Percentiles rank a stretch among this genome's conserved stretches.
Conservation (phyloP, 495 filamentous ascomycete genomes). For the Paragyromitra xinjiangensis region DNA sequence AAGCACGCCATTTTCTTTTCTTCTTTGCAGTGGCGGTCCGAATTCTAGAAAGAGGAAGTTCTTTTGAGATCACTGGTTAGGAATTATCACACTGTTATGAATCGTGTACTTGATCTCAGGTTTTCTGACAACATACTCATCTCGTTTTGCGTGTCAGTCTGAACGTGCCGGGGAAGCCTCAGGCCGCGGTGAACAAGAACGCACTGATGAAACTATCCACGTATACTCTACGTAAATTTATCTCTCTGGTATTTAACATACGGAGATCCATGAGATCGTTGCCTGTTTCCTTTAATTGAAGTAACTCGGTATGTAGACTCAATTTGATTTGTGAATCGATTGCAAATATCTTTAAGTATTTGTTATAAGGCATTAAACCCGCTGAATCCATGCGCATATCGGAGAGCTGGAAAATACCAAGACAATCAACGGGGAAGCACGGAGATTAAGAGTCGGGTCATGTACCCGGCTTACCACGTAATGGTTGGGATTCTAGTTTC, state of each 20-base stretch:
- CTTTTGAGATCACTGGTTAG: neutral
- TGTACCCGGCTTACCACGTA: constrained; percentile 9
- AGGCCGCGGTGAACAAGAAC: constrained; percentile 1
- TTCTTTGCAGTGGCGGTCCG: neutral
- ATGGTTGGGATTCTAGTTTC: constrained; percentile 2
- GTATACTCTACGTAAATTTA: neutral
- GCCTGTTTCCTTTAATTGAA: neutral
- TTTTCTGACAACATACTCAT: constrained; percentile 6
- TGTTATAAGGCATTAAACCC: constrained; percentile 1
- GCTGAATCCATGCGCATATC: neutral
- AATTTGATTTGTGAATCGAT: neutral
- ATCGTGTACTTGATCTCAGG: constrained; percentile 17
- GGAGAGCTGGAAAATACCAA: constrained; percentile 2
- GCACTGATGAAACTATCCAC: neutral
- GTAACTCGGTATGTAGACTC: neutral
- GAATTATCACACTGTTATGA: neutral
- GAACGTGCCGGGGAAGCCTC: neutral
- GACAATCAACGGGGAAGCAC: neutral
- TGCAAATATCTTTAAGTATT: neutral
- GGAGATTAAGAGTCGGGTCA: neutral
- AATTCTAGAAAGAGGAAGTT: neutral
- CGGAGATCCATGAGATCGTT: neutral
- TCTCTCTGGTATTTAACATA: neutral
- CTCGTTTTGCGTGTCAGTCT: constrained; percentile 6
- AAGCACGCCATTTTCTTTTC: constrained; percentile 3